Base-by-base conservation (phyloP, 2,329 filamentous ascomycete species). In the Alternaria arbusti region DNA sequence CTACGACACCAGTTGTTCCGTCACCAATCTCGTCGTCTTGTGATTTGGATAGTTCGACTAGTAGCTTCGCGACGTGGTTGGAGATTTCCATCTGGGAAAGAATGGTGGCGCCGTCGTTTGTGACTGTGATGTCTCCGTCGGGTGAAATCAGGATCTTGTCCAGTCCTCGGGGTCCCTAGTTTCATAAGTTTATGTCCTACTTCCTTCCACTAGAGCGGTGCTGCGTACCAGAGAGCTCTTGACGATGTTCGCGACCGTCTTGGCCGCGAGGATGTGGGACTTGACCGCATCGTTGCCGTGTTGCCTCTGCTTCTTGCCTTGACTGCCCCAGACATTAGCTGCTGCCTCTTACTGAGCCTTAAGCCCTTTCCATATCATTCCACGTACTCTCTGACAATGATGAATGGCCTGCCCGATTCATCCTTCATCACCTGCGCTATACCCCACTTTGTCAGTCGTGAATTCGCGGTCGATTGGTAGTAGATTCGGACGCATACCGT, bases 91-190 rank as follows among this genome's bases (percentile, higher is more conserved):
- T 99, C 87, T 89, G 94, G 75, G 93, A 91, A 72, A 99, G 86
- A 76, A 99, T 99, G 49, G 96, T 99, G 59, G 96, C 96, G 76
- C 96, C 96, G 84, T 99, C 96, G 85, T 99, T 99, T 72, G 96
- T 99, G 67, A 99, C 94, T 66, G 96, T 99, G 81, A 99, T 99
- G 83, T 99, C 96, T 81, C 96, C 96, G 80, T 99, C 96, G 66
- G 96, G 92, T 55, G 96, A 99, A 76, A 99, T 99, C 74, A 99
- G 88, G 79, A 99, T 99, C 86, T 99, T 99, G 86, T 99, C 96
- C 78, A 99, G 90, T 68, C 96, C 96, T 73, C 96, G 91, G 58
- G 96, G 96, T 54, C 96, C 96, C 86, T 88, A 69, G 54, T 26
- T 58, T 28, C 22, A 65, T 75, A 26, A 75, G 67, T 46, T 40